A percentile compares a stretch with the other conserved stretches of the same genome.
phyloP scores from a whole-genome alignment of 148 eudicot genomes.

The Bassia scoparia region DNA sequence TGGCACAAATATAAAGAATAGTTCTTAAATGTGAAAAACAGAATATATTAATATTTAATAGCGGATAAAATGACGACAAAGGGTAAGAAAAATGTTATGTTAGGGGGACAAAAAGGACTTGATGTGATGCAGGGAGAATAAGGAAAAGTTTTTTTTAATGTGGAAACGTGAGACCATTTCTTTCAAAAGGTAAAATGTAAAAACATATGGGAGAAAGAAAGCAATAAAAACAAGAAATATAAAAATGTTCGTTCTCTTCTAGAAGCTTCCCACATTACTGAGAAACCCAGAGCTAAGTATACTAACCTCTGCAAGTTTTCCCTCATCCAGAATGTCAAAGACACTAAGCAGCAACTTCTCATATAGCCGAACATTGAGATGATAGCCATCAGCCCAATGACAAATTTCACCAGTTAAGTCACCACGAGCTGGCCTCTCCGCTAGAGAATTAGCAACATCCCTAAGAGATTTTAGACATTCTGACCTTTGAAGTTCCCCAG shows the following conservation, averaged over 20 bases:
- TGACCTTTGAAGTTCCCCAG: slow-evolving; percentile 84
- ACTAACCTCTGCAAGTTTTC: slow-evolving; percentile 95
- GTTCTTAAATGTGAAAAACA: too few species aligned
- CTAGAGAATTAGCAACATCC: slow-evolving; percentile 83
- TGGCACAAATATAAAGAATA: neutral
- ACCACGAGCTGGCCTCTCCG: slow-evolving; percentile 99
- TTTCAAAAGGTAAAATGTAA: too few species aligned
- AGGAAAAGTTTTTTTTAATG: neutral
- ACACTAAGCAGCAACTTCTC: slow-evolving; percentile 94
- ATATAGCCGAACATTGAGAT: slow-evolving; percentile 87
- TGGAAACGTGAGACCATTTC: neutral
- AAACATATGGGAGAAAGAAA: neutral
- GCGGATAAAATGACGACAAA: neutral
- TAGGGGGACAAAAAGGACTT: too few species aligned
- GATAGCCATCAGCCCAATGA: slow-evolving; percentile 99
- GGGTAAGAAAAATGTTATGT: too few species aligned
- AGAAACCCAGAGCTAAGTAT: neutral
- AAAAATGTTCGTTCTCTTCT: neutral
- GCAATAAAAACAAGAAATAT: neutral
- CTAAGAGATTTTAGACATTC: slow-evolving; percentile 86
- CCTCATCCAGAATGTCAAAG: slow-evolving; percentile 94
- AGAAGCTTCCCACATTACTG: slow-evolving; percentile 1
- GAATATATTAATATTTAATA: too few species aligned
- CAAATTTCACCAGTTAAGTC: slow-evolving; percentile 98
- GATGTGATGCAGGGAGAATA: too few species aligned